phyloP scores from a whole-genome alignment of 2,329 filamentous ascomycete species.

The Fusarium sacchari region DNA sequence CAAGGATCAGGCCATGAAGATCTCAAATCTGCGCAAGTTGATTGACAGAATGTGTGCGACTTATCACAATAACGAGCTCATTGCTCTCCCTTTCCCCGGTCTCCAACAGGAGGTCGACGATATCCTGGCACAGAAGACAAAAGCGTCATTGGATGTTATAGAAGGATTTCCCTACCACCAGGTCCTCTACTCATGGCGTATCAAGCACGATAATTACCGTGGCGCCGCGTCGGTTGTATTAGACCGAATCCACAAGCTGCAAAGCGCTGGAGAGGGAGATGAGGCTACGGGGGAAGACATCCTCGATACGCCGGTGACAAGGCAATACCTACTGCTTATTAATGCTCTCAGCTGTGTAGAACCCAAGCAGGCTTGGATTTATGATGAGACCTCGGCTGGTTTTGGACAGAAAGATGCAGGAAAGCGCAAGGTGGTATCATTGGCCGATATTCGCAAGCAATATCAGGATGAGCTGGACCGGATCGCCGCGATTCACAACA shows the following conservation, averaged over 20 bases:
- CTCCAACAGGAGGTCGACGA: conserved; percentile 83
- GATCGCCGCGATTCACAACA: conserved; percentile 86
- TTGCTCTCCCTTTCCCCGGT: conserved; percentile 80
- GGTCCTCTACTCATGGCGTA: conserved; percentile 90
- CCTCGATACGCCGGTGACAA: conserved; percentile 72
- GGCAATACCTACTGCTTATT: conserved; percentile 89
- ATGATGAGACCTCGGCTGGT: conserved; percentile 49
- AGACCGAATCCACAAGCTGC: conserved; percentile 71
- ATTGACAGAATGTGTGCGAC: conserved; percentile 75
- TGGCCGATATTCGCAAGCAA: conserved; percentile 86
- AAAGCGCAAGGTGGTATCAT: conserved; percentile 82
- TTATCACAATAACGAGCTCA: conserved; percentile 72
- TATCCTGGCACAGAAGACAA: conserved; percentile 77
- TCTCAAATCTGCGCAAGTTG: conserved; percentile 75
- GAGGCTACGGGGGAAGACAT: conserved; percentile 64
- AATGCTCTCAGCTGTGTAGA: conserved; percentile 91
- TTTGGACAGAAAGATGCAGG: conserved; percentile 40
- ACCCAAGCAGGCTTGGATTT: conserved; percentile 82
- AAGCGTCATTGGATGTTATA: conserved; percentile 72
- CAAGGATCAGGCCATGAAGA: conserved; percentile 76
- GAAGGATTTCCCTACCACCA: conserved; percentile 84
- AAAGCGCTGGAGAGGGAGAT: conserved; percentile 67
- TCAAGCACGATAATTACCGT: conserved; percentile 85
- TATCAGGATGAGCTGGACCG: conserved; percentile 92
- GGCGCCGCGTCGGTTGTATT: conserved; percentile 74